Evolutionary conservation across 2,329 filamentous ascomycete genomes (phyloP), one percentile per base, ranked within the genome.

Genomic region (Lizonia empirigonia): DNA sequence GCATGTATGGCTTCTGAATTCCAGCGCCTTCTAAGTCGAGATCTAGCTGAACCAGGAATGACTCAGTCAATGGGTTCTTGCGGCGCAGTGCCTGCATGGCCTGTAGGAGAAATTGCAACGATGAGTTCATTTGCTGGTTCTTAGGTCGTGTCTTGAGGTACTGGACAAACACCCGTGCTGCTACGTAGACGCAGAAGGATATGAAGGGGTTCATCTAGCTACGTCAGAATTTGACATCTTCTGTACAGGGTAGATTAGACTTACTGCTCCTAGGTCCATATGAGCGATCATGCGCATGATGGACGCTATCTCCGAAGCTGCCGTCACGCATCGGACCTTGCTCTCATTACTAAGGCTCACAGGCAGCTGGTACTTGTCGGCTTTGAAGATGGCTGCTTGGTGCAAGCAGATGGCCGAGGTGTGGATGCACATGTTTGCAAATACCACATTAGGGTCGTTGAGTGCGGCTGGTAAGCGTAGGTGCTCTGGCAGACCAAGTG

Each of bases 361-460:
- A 0, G 90, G 86, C 54, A 97, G 77, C 44, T 85, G 84, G 72
- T 96, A 88, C 75, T 91, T 94, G 65, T 97, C 93, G 0, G 92
- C 91, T 71, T 97, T 97, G 81, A 93, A 97, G 16, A 99, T 97
- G 20, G 94, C 94, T 2, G 93, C 94, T 76, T 99, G 94, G 67
- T 99, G 94, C n/a, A 99, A 78, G 71, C 93, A 97, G 45, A 99
- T 97, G 1, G 91, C 91, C 1, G 92, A 96, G 0, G 94, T 96
- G 70, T 97, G 92, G 24, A 99, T 91, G 68, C 90, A 91, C 91
- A 99, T 96, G 65, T 97, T 97, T 50, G 89, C 85, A 70, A 97
- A 97, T 4, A 97, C 85, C 45, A 93, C 85, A 58, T 97, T 97
- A 3, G 91, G 83, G 65, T 92, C 88, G 13, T 80, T 77, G 26